Conservation (phyloP, 108 stramenopile species). For the Aurantiochytrium sp. region DNA sequence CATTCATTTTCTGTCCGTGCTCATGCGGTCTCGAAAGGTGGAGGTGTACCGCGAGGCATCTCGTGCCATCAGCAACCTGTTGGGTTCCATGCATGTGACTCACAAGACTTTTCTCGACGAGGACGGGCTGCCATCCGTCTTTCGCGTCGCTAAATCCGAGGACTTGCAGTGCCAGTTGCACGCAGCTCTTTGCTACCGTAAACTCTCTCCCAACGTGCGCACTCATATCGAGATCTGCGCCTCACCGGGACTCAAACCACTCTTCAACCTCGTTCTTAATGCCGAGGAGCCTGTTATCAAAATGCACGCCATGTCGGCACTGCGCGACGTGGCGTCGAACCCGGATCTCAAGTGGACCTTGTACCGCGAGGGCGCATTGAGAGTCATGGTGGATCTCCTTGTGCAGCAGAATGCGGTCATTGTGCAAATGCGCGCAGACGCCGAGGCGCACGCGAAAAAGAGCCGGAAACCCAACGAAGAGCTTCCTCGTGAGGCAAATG, state of each 20-base stretch:
- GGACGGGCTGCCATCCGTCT: constrained; percentile 50
- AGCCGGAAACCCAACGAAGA: not conserved
- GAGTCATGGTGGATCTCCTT: constrained; percentile 31
- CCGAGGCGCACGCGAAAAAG: not conserved
- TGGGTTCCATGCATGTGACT: constrained; percentile 28
- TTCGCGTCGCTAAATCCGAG: constrained; percentile 49
- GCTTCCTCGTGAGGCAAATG: not conserved
- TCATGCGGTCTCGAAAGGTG: constrained; percentile 49
- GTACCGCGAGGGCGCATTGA: constrained; percentile 53
- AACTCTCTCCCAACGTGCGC: constrained; percentile 46
- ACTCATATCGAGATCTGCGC: constrained; percentile 34
- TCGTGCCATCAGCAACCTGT: constrained; percentile 52
- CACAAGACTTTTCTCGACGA: constrained; percentile 49
- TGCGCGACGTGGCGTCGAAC: constrained; percentile 65
- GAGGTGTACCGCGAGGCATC: constrained; percentile 59
- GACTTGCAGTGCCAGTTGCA: not conserved
- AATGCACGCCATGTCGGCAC: constrained; percentile 60
- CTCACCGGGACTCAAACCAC: constrained; percentile 31
- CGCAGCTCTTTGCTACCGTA: constrained; percentile 59
- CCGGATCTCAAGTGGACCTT: constrained; percentile 57
- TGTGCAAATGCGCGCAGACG: not conserved
- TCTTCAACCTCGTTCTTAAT: constrained; percentile 41
- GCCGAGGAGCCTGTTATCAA: constrained; percentile 41
- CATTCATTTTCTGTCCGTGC: constrained; percentile 47
- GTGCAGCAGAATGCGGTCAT: not conserved